Evolutionary conservation across 2,329 filamentous ascomycete genomes (phyloP), one percentile per base, ranked within the genome.

Genomic region (Fusarium graminum): DNA sequence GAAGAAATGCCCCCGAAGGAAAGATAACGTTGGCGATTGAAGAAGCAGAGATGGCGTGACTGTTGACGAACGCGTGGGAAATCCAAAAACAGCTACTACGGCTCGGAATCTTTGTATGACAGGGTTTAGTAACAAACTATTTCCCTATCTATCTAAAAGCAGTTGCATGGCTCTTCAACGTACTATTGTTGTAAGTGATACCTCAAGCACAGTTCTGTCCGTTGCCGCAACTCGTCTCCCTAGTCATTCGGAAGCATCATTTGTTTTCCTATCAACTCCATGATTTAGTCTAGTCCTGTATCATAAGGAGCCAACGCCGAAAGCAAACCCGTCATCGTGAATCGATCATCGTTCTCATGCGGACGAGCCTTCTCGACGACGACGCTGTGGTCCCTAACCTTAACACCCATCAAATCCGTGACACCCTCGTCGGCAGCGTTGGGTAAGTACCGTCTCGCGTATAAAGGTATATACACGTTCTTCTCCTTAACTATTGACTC

Each of bases 321-420:
- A 39, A 65, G 62, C 6, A 65, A 11, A 2, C 61, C 61, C 4
- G 40, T 46, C 41, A 65, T 13, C 1, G 50, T 41, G 3, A 65
- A 40, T 5, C 42, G 41, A 34, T 46, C 45, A 6, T 51, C 39
- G 16, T n/a, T 32, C 5, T 13, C 34, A 8, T 41, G 30, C 5
- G 19, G 22, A 22, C 22, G 16, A 14, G 51, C 30, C 26, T 58
- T 43, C 19, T 62, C 51, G 25, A 56, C 62, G 19, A 16, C 36
- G 14, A 65, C 63, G 9, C 56, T 58, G 28, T 65, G 63, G n/a
- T 66, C 62, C 7, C 62, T 57, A 5, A 65, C 43, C 30, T 51
- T 66, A 13, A 65, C 47, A 10, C 30, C 42, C 13, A n/a, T 52
- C 22, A 52, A 42, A 16, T 66, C 62, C 7, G 26, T 16, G 11